Base-by-base conservation (phyloP, 78 protist species). In the Creolimax fragrantissima region DNA sequence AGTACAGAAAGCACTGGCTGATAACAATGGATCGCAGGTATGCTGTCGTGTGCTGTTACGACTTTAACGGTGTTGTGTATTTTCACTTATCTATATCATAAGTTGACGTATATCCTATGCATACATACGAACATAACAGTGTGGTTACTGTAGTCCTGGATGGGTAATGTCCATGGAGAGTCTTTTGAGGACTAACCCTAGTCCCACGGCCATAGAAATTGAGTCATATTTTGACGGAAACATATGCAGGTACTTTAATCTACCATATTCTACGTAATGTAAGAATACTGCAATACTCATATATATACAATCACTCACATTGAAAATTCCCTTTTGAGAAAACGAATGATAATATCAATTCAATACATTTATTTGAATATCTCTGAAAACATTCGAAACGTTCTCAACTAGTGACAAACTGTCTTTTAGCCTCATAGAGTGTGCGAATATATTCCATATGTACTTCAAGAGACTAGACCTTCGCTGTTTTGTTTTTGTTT, bases 191-290 rank as follows among this genome's bases (percentile, higher is more conserved):
- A 32, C 35, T 2, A 42, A 42, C 92, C 45, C 88, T 17, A 41
- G 5, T 3, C 45, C 91, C 45, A 85, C 95, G 24, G 5, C 3
- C 4, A 86, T 41, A 17, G 94, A 95, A n/a, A 35, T 96, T 24
- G 98, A 97, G 94, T 44, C 89, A 6, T 3, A 74, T 11, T 44
- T 98, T 58, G 97, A 97, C 37, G 99, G 98, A 58, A 97, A 98
- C 93, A 67, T 97, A 5, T 98, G 99, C 92, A 92, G 99, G 66
- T 98, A 99, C 95, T n/a, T n/a, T n/a, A n/a, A n/a, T n/a, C n/a
- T n/a, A n/a, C n/a, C n/a, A n/a, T n/a, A n/a, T n/a, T n/a, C n/a
- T n/a, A n/a, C n/a, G n/a, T n/a, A n/a, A n/a, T n/a, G n/a, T n/a
- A n/a, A n/a, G n/a, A n/a, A n/a, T n/a, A n/a, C n/a, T n/a, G n/a